Evolutionary conservation across 139 green algal species (phyloP).

Genomic region (Chlamydomonas schloesseri): DNA sequence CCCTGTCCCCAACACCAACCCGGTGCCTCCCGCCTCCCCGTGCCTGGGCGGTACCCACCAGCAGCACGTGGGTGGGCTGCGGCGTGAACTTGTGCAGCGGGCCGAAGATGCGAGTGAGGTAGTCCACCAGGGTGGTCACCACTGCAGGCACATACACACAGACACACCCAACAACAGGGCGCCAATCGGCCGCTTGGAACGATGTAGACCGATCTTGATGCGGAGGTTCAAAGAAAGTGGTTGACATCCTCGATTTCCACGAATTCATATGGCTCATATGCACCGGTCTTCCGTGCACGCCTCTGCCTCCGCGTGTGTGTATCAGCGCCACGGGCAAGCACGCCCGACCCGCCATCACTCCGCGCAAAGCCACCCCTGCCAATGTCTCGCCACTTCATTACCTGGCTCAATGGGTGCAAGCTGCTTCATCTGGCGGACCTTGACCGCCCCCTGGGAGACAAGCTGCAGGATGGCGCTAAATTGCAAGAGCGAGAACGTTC

Average conservation of each 20-base stretch:
- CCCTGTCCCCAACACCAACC: no score
- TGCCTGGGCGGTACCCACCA: conserved; percentile 1
- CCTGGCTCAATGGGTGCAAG: conserved; percentile 17
- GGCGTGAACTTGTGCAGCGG: conserved; percentile 41
- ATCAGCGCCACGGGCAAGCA: no score
- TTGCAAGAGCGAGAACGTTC: neutral
- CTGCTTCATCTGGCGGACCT: neutral
- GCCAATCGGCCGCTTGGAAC: no score
- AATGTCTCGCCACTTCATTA: neutral
- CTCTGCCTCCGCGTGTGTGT: no score
- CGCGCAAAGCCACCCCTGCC: no score
- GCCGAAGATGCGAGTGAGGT: conserved; percentile 35
- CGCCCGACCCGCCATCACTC: neutral
- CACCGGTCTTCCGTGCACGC: no score
- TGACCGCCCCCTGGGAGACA: neutral
- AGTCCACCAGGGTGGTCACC: conserved; percentile 24
- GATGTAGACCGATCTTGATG: no score
- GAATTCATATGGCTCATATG: no score
- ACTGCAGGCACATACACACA: no score
- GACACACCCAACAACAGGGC: neutral
- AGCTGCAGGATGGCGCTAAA: neutral
- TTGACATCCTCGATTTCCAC: no score
- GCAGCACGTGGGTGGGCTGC: conserved; percentile 36
- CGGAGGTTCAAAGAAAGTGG: no score
- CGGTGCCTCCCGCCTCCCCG: no score